phyloP scores from a whole-genome alignment of 306 rosid genomes.

The Crotalaria pallida region DNA sequence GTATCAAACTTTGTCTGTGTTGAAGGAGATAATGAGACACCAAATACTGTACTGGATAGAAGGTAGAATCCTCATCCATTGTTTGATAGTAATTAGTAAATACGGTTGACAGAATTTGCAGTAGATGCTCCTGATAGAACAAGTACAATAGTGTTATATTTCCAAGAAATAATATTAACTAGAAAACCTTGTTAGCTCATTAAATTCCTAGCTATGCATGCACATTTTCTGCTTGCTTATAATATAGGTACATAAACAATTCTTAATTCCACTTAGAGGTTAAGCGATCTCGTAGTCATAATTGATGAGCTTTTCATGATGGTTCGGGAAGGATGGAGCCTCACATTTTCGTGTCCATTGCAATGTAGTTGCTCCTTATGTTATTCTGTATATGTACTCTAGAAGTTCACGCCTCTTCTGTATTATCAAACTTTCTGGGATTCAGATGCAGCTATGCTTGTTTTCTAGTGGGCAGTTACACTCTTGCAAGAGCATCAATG shows the following conservation, averaged over 20 bases:
- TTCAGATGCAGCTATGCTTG: constrained; percentile 2
- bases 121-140: background rate
- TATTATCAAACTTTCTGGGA: background rate
- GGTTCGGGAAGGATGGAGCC: constrained; percentile 89
- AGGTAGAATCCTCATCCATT: background rate
- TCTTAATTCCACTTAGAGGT: background rate
- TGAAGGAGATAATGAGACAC: background rate
- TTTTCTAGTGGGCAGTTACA: background rate
- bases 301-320: constrained; percentile 27
- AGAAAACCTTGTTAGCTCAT: no score
- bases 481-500: no score
- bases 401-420: constrained; percentile 15
- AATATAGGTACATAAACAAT: background rate
- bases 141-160: background rate
- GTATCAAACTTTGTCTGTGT: background rate
- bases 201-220: background rate
- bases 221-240: background rate
- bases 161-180: background rate
- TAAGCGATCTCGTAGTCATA: background rate
- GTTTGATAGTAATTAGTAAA: background rate
- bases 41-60: background rate
- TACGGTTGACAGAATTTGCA: background rate
- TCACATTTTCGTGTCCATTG: constrained; percentile 62
- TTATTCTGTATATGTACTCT: constrained; percentile 84
- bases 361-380: constrained; percentile 74